A percentile compares a stretch with the other conserved stretches of the same genome.
These are phyloP conservation scores for Aspergillus pseudoglaucus DNA, from an alignment of 2,329 filamentous ascomycete genomes.

Conservation along the genomic window DNA sequence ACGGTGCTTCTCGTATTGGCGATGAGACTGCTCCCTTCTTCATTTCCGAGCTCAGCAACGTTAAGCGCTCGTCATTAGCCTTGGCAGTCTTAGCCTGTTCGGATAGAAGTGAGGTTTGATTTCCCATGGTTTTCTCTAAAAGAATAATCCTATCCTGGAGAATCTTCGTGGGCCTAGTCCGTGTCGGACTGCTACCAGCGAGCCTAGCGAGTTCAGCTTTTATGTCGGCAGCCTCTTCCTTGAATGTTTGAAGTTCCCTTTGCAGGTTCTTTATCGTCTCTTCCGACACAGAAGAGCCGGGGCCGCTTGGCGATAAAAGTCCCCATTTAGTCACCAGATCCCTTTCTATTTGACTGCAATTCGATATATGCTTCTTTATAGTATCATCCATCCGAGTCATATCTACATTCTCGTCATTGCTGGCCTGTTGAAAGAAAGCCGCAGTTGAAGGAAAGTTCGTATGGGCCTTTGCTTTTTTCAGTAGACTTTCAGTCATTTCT, in stretches of 20 bases:
- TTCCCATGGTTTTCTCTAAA: neutral
- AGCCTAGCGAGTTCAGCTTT: slow-evolving; percentile 2
- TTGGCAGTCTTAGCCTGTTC: neutral
- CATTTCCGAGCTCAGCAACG: neutral
- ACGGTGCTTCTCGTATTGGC: neutral
- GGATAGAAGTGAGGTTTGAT: slow-evolving; percentile 2
- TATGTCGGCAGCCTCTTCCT: neutral
- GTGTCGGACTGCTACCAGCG: neutral
- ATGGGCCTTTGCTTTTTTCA: slow-evolving; percentile 21
- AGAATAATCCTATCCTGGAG: slow-evolving; percentile 4
- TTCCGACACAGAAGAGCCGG: neutral
- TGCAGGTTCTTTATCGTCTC: slow-evolving; percentile 15
- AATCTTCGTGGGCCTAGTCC: neutral
- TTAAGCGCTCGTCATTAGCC: neutral
- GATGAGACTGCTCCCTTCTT: neutral
- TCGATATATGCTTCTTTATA: slow-evolving; percentile 11
- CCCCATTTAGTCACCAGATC: slow-evolving; percentile 8
- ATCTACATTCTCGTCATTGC: slow-evolving; percentile 13
- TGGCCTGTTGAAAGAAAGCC: slow-evolving; percentile 14
- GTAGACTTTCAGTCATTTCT: slow-evolving; percentile 30
- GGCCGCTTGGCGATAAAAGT: neutral
- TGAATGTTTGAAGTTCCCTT: slow-evolving; percentile 5
- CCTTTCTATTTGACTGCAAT: slow-evolving; percentile 10
- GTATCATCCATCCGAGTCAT: slow-evolving; percentile 15
- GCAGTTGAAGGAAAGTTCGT: slow-evolving; percentile 18